Conservation (phyloP, 305 asterid genomes). For the Plantago lanceolata region DNA sequence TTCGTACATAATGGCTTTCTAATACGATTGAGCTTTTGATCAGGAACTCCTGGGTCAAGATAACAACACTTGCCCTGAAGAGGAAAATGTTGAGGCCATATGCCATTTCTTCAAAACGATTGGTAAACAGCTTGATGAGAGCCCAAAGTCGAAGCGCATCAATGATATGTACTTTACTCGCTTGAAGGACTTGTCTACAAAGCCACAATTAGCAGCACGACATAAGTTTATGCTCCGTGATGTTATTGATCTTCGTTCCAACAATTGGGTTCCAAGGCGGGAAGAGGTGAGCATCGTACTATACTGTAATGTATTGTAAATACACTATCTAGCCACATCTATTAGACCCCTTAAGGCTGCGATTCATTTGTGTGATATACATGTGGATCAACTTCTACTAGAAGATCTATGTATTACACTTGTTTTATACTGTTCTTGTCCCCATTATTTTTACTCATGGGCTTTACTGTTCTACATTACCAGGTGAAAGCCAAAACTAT, state of each 20-base stretch:
- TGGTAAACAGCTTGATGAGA: constrained; percentile 90
- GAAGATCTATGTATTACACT: not conserved
- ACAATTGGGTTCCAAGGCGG: constrained; percentile 84
- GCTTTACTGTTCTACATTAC: constrained; percentile 16
- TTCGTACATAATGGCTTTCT: constrained; percentile 18
- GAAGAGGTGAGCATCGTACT: constrained; percentile 58
- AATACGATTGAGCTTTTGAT: constrained; percentile 18
- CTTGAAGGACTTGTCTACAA: constrained; percentile 67
- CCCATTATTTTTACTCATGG: constrained; percentile 6
- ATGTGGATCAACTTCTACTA: not conserved
- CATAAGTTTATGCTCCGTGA: constrained; percentile 75
- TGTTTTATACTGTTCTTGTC: not conserved
- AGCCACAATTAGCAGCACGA: constrained; percentile 66
- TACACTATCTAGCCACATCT: not conserved
- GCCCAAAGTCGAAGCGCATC: constrained; percentile 61
- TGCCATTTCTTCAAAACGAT: constrained; percentile 91
- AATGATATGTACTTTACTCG: constrained; percentile 64
- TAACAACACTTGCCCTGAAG: constrained; percentile 61
- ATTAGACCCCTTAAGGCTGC: not conserved
- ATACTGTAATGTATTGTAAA: not conserved
- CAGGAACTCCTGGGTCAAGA: constrained; percentile 81
- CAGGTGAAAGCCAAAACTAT: constrained; percentile 90
- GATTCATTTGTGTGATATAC: not conserved
- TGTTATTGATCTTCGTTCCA: constrained; percentile 74
- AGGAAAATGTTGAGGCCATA: constrained; percentile 94